phyloP scores from a whole-genome alignment of 441 rosid genomes.

The Adansonia grandidieri region DNA sequence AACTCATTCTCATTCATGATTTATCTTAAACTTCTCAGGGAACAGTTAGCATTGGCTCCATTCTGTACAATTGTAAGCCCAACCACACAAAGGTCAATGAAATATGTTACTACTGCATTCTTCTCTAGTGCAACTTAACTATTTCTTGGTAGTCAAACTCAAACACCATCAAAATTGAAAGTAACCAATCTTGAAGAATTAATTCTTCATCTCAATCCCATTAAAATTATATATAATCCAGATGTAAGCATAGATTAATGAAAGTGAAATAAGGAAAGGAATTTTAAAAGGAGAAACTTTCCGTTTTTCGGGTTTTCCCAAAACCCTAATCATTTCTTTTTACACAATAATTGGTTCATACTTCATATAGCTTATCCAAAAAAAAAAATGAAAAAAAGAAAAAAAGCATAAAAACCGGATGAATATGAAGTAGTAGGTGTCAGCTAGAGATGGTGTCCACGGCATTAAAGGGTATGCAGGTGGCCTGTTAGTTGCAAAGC shows the following conservation, averaged over 20 bases:
- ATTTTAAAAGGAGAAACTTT: not conserved
- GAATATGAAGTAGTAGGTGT: not conserved
- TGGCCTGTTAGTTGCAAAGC: conserved; percentile 5
- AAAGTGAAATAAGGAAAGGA: not conserved
- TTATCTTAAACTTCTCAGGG: not conserved
- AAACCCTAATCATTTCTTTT: not conserved
- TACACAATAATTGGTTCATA: conserved; percentile 2
- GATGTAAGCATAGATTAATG: not conserved
- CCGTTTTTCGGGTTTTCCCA: not conserved
- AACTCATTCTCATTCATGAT: not conserved
- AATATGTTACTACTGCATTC: not conserved
- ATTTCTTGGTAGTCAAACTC: not conserved
- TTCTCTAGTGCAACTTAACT: not conserved
- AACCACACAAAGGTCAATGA: no score
- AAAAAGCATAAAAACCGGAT: not conserved
- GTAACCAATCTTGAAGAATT: not conserved
- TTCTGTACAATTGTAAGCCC: not conserved
- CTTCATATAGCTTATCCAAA: no score
- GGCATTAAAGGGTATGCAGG: not conserved
- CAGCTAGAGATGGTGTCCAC: conserved; percentile 11
- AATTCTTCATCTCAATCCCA: not conserved
- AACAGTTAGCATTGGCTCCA: not conserved
- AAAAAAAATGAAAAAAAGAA: not conserved
- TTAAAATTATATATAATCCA: no score
- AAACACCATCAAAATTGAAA: no score